Conservation (phyloP, 495 filamentous ascomycete species). For the Barbatosphaeria neglecta region DNA sequence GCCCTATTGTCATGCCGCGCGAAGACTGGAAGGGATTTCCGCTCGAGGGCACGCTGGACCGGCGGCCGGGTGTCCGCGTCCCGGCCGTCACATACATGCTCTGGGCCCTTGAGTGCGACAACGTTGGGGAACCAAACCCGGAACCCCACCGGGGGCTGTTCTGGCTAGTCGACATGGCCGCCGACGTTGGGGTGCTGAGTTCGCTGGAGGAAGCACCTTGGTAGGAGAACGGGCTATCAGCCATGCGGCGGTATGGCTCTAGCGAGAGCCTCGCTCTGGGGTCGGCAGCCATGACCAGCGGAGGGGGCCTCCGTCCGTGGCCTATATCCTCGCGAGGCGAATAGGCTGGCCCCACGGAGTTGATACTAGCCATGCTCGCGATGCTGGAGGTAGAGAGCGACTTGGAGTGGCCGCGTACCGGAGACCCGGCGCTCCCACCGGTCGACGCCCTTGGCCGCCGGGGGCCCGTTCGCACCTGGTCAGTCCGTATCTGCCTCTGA, state of each 20-base stretch:
- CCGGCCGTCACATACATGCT: slow-evolving; percentile 57
- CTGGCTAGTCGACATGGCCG: slow-evolving; percentile 58
- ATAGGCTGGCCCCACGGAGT: slow-evolving; percentile 51
- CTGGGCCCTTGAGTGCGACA: slow-evolving; percentile 49
- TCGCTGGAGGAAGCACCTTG: slow-evolving; percentile 50
- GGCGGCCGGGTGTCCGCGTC: slow-evolving; percentile 53
- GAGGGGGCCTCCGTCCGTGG: slow-evolving; percentile 64
- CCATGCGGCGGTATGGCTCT: slow-evolving; percentile 43
- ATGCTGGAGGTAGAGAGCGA: slow-evolving; percentile 68
- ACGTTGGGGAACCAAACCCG: slow-evolving; percentile 54
- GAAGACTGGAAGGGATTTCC: slow-evolving; percentile 63
- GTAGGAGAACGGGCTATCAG: slow-evolving; percentile 42
- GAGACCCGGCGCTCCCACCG: slow-evolving; percentile 47
- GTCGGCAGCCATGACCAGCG: slow-evolving; percentile 74
- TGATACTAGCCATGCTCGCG: slow-evolving; percentile 51
- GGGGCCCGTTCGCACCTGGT: slow-evolving; percentile 55
- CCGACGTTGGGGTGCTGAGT: slow-evolving; percentile 66
- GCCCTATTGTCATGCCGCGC: slow-evolving; percentile 42
- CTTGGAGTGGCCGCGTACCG: slow-evolving; percentile 70
- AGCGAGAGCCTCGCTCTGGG: slow-evolving; percentile 48
- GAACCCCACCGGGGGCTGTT: slow-evolving; percentile 62
- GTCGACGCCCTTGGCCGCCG: slow-evolving; percentile 67
- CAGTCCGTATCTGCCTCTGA: slow-evolving; percentile 83
- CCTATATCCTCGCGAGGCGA: background rate
- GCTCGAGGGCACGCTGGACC: slow-evolving; percentile 71